Base-by-base conservation (phyloP, 352 stramenopile species). In the Saprolegnia parasitica region DNA sequence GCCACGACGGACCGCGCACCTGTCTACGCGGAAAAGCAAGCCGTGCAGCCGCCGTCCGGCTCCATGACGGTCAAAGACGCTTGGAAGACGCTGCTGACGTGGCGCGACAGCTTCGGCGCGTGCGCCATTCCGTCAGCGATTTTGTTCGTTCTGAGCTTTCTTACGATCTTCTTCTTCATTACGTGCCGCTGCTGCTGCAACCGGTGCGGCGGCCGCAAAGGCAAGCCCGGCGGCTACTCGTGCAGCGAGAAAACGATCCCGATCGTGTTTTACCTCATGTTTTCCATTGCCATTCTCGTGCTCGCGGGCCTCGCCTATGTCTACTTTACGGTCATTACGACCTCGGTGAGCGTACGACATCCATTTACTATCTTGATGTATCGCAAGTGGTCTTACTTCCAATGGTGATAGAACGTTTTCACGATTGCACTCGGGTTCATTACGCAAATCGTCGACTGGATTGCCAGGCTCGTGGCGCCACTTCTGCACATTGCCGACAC, bases 141-240 rank as follows among this genome's bases (percentile, higher is more conserved):
- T 13, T 67, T 91, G 45, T 71, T 68, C 0, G 78, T 86, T 20
- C 65, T 91, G 26, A 88, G 79, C 68, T 13, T 91, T 26, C 68
- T 91, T 40, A 89, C 79, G 32, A 86, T 89, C 74, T 62, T 91
- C 8, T 81, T 91, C 56, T 91, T 89, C 66, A 46, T 89, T 21
- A 74, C 88, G n/a, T 89, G 80, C 32, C 83, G 83, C 54, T 91
- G 81, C 74, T 89, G 83, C 73, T 91, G 83, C 81, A 89, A 89
- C 73, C 74, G 76, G 39, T 91, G 83, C 45, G 80, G 83, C 16
- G 80, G 81, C 9, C 81, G 83, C 20, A 77, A 70, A 20, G 77
- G 78, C 11, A 77, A 77, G 21, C 79, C 86, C 58, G 81, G 83
- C 2, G 83, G 81, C 21, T 91, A 91, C 76, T 80, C 75, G 20